Conservation (phyloP, 148 eudicot genomes). For the Silene uniflora region DNA sequence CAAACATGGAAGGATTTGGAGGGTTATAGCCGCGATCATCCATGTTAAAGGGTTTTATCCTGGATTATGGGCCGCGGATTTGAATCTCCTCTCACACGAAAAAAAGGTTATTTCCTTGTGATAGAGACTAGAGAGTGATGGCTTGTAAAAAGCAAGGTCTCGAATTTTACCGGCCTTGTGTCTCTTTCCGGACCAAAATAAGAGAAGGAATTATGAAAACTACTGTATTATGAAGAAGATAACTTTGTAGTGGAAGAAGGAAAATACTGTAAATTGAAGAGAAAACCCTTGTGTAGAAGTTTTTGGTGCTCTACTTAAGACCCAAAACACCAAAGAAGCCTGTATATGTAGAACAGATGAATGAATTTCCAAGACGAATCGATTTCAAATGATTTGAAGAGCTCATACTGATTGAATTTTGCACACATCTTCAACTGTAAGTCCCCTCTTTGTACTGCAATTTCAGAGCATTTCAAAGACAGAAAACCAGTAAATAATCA, state of each 20-base stretch:
- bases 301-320: conserved; percentile 25
- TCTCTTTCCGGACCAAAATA: too few relatives aligned
- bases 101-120: background rate
- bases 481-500: conserved; percentile 10
- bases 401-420: conserved; percentile 32
- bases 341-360: conserved; percentile 52
- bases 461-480: conserved; percentile 33
- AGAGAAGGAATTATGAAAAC: background rate
- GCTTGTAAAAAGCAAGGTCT: too few relatives aligned
- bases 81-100: too few relatives aligned
- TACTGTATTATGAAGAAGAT: background rate
- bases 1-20: conserved; percentile 31
- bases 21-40: conserved; percentile 54
- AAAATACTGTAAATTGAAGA: background rate
- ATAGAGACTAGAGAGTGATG: background rate
- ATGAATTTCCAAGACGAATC: conserved; percentile 49
- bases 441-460: conserved; percentile 46
- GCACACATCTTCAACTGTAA: conserved; percentile 46
- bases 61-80: too few relatives aligned
- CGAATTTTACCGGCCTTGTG: too few relatives aligned
- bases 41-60: conserved; percentile 28
- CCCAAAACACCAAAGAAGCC: conserved; percentile 52
- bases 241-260: background rate
- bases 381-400: conserved; percentile 36
- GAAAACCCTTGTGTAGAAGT: conserved; percentile 5